These are phyloP conservation scores for Coffea humblotiana DNA, from an alignment of 305 asterid genomes.

Conservation along the genomic window DNA sequence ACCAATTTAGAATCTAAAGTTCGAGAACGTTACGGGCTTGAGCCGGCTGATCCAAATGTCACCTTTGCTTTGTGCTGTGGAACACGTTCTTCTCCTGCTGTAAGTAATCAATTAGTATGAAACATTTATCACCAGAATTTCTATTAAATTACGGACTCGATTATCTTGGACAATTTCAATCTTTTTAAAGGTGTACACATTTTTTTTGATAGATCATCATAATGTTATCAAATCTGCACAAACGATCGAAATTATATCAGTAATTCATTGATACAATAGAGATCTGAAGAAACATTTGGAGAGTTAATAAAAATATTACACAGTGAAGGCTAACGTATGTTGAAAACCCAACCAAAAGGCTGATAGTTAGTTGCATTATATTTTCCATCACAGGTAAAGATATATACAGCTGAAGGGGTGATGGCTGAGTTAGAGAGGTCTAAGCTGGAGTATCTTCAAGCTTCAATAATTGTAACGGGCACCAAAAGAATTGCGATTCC, in stretches of 20 bases:
- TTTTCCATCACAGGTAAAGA: constrained; percentile 48
- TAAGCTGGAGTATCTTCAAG: constrained; percentile 70
- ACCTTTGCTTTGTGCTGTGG: constrained; percentile 78
- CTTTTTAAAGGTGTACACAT: background rate
- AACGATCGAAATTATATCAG: too few species aligned
- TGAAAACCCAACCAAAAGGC: too few species aligned
- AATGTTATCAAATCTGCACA: too few species aligned
- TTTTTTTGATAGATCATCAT: too few species aligned
- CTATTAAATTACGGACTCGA: background rate
- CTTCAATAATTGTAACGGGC: constrained; percentile 62
- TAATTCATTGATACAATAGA: too few species aligned
- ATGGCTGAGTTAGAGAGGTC: constrained; percentile 62
- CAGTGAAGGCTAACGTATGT: too few species aligned
- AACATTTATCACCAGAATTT: too few species aligned
- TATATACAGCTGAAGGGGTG: constrained; percentile 78
- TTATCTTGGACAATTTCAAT: background rate
- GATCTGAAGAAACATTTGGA: too few species aligned
- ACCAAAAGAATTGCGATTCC: constrained; percentile 62
- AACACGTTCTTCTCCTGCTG: constrained; percentile 91
- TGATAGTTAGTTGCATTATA: background rate
- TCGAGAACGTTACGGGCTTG: constrained; percentile 55
- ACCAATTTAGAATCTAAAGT: constrained; percentile 32
- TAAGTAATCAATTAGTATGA: constrained; percentile 25
- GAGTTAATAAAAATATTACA: too few species aligned
- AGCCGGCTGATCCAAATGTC: constrained; percentile 63